Evolutionary conservation across 139 green algal species (phyloP).

Genomic region (Closterium sp.): DNA sequence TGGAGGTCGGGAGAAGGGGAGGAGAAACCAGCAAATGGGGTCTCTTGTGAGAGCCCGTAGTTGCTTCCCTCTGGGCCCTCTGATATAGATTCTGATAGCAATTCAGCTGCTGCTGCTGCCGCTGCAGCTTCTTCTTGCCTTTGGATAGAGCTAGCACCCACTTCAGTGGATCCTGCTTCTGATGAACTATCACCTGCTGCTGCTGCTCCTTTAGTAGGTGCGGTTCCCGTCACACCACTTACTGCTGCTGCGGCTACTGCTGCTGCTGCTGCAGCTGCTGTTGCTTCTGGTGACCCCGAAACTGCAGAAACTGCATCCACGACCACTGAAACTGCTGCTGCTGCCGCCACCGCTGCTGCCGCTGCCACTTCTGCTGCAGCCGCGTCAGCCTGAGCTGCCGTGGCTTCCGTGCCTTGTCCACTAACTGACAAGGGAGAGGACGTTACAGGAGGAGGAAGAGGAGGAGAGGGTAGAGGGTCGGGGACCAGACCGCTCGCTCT

Average conservation of each 20-base stretch:
- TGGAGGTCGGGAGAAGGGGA: not conserved
- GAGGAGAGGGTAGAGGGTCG: not conserved
- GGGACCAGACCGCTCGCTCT: not conserved
- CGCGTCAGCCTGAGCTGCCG: not conserved
- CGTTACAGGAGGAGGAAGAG: not conserved
- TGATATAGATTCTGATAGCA: too few species aligned
- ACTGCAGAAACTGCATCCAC: not conserved
- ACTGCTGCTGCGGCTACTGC: not conserved
- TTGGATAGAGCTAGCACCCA: not conserved
- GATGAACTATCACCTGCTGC: not conserved
- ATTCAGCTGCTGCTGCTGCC: not conserved
- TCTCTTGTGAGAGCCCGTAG: not conserved
- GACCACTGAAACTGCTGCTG: slow-evolving; percentile 1
- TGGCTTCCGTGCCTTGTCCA: not conserved
- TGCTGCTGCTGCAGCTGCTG: not conserved
- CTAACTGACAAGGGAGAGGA: too few species aligned
- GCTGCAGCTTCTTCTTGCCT: not conserved
- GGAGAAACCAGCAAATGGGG: not conserved
- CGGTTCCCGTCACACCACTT: too few species aligned
- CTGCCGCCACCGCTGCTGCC: not conserved
- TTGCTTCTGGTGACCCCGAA: not conserved
- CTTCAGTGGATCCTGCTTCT: not conserved
- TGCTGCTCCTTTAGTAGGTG: too few species aligned
- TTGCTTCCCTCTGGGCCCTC: not conserved
- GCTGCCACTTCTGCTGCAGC: not conserved